Base-by-base conservation (phyloP, 352 stramenopile species). In the Phytophthora lateralis region DNA sequence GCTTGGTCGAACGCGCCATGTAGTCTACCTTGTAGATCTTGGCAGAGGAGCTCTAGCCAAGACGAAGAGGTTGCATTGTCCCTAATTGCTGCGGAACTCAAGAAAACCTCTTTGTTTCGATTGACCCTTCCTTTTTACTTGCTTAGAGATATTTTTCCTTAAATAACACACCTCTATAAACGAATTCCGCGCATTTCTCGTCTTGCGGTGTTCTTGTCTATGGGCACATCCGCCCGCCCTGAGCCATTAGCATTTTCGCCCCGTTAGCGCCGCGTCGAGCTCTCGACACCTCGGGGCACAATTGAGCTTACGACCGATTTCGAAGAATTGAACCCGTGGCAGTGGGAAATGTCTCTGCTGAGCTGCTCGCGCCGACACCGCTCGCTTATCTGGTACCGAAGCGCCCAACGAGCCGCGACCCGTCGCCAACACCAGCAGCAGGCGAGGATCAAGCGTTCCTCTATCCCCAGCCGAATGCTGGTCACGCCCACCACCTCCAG, bases 261-360 rank as follows among this genome's bases (percentile, higher is more conserved):
- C 14, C 4, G 17, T 12, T 53, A 38, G 2, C 38, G 6, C 38
- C 32, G 39, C 21, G 24, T 29, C 29, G 37, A 30, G 26, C 45
- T 34, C 30, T 24, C 35, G 30, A 20, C n/a, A 21, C 38, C 15
- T 26, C 17, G 8, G 11, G 53, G 12, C 67, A 76, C 51, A 2
- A 78, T 78, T 66, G 69, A 73, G 56, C 49, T 66, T 41, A 39
- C 65, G 34, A 55, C 49, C 30, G 71, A 71, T 44, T 70, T 76
- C 30, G 68, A 75, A 48, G 56, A 77, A 9, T 39, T 78, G 35
- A 75, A 80, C 49, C 69, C 60, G 39, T 76, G 63, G 59, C 71
- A 78, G 42, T 80, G 71, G 71, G 76, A 89, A 51, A 87, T 89
- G 79, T 76, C 79, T 46, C 62, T 89, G 38, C 73, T 89, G 39